Percentiles rank a stretch among this genome's conserved stretches.
Conservation (phyloP, 768 basidiomycete genomes). For the Galerina sulciceps region DNA sequence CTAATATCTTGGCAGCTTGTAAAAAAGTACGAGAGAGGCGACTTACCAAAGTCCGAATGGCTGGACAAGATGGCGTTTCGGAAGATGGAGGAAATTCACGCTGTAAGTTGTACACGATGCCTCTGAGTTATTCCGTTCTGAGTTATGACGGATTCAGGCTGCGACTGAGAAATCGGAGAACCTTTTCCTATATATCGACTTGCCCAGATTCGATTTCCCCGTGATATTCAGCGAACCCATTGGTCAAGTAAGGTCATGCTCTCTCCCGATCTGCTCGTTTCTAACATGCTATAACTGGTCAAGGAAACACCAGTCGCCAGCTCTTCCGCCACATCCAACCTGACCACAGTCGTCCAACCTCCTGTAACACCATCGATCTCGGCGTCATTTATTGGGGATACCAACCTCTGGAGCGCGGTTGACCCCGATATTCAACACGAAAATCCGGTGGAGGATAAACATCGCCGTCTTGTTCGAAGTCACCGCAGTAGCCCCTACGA, state of each 20-base stretch:
- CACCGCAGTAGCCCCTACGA: conserved; percentile 95
- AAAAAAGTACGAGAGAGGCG: conserved; percentile 95
- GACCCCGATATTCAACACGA: conserved; percentile 92
- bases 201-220: conserved; percentile 97
- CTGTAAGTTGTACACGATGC: conserved; percentile 51
- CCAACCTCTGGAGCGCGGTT: conserved; percentile 82
- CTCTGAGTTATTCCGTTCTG: neutral
- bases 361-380: conserved; percentile 50
- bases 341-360: conserved; percentile 46
- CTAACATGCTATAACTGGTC: neutral
- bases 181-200: conserved; percentile 94
- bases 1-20: conserved; percentile 57
- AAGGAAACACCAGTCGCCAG: conserved; percentile 26
- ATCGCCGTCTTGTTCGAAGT: conserved; percentile 90
- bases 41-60: conserved; percentile 95
- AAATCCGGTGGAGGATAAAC: conserved; percentile 98
- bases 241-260: conserved; percentile 26
- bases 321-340: conserved; percentile 43
- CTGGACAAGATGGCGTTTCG: conserved; percentile 91
- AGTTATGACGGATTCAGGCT: conserved; percentile 48
- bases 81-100: conserved; percentile 94
- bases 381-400: conserved; percentile 61
- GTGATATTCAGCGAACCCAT: conserved; percentile 94
- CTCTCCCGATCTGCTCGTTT: neutral
- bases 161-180: conserved; percentile 92